phyloP scores from a whole-genome alignment of 1,139 yeast genomes.

The Candida mesenterica region DNA sequence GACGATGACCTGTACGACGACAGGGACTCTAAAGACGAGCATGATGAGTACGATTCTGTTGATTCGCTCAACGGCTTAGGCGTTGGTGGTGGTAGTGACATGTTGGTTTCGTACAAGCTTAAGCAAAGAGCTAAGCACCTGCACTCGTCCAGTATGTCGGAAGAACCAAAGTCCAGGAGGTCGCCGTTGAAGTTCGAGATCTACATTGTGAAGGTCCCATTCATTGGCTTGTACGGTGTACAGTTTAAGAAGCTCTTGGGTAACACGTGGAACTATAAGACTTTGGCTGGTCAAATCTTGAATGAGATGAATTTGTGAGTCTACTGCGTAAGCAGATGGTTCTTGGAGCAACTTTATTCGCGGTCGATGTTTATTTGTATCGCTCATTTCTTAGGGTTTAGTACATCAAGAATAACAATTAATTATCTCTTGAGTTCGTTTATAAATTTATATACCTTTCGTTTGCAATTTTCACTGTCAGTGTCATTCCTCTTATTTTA shows the following conservation, averaged over 20 bases:
- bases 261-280: conserved; percentile 93
- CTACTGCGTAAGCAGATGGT: no score
- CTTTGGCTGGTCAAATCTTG: conserved; percentile 85
- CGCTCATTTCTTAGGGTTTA: no score
- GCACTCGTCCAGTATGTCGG: conserved; percentile 27
- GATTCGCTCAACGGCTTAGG: conserved; percentile 55
- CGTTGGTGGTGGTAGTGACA: conserved; percentile 60
- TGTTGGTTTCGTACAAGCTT: conserved; percentile 59
- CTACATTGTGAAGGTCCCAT: conserved; percentile 88
- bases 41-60: conserved; percentile 56
- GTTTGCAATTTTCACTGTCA: neutral
- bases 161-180: conserved; percentile 23
- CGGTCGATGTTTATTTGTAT: no score
- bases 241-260: conserved; percentile 93
- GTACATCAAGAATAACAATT: neutral
- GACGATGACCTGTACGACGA: conserved; percentile 1
- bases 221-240: conserved; percentile 88
- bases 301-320: conserved; percentile 64
- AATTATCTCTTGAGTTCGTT: no score
- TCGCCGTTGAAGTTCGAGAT: conserved; percentile 83
- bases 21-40: conserved; percentile 16
- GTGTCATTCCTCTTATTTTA: neutral
- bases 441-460: neutral
- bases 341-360: no score
- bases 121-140: conserved; percentile 50